These are phyloP conservation scores for Globisporangium splendens DNA, from an alignment of 352 stramenopile species.

Conservation along the genomic window DNA sequence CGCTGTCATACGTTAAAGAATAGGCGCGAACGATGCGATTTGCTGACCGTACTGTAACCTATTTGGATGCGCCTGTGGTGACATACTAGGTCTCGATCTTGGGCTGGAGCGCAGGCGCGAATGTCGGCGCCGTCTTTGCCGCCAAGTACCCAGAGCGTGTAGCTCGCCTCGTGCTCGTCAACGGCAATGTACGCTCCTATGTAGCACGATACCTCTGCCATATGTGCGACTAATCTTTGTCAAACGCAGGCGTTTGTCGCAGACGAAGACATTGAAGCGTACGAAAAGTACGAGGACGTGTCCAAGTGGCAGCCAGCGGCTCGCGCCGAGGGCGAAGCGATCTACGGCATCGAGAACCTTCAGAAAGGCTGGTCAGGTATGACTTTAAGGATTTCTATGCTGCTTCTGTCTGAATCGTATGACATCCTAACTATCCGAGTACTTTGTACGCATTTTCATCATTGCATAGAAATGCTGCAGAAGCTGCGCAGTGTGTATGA, in stretches of 20 bases:
- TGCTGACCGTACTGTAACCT: background rate
- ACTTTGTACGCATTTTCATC: conserved; percentile 6
- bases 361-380: conserved; percentile 52
- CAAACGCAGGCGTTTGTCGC: conserved; percentile 61
- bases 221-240: conserved; percentile 4
- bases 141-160: conserved; percentile 66
- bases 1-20: background rate
- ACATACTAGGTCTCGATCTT: conserved; percentile 62
- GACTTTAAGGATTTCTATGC: no score
- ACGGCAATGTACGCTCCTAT: conserved; percentile 65
- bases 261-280: conserved; percentile 64
- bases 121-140: conserved; percentile 64
- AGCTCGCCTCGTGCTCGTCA: conserved; percentile 68
- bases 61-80: background rate
- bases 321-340: conserved; percentile 41
- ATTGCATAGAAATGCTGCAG: conserved; percentile 46
- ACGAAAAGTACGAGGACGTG: conserved; percentile 46
- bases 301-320: conserved; percentile 47
- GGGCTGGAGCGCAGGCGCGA: conserved; percentile 74
- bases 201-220: background rate
- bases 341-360: conserved; percentile 49
- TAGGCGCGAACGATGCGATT: no score
- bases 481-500: conserved; percentile 47
- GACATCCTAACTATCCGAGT: no score
- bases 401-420: no score